Base-by-base conservation (phyloP, 495 filamentous ascomycete species). In the Mytilinidion resinicola region DNA sequence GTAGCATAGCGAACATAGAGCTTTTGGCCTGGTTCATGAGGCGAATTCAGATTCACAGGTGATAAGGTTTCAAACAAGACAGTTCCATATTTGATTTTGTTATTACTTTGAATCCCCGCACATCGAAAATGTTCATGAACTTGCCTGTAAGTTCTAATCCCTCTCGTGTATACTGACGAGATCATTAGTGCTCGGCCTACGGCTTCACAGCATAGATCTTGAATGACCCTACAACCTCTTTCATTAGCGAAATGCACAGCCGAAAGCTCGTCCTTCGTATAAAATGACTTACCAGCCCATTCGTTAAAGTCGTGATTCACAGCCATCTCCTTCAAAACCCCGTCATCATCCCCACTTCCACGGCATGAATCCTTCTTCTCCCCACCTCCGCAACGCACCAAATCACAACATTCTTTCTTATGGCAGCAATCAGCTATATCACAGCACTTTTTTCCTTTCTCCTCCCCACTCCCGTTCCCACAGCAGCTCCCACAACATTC, bases 281-380 rank as follows among this genome's bases (percentile, higher is more conserved):
- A n/a, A n/a, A 30, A 15, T 39, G 7, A 75, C 76, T 70, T 65
- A 79, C 79, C 77, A 57, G 73, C 77, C 73, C 72, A 82, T 44
- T 80, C 75, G 59, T 82, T 82, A 4, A 64, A 11, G 55, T 64
- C 42, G 51, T 67, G 53, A n/a, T 46, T 49, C 17, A 57, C 63
- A 42, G 51, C 33, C 25, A 11, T n/a, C 35, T 21, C 43, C 19
- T 21, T 37, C 49, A 20, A 36, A 19, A 21, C 21, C n/a, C 37
- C 36, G 19, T 43, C 35, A 12, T 42, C 48, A 20, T 51, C 21
- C 43, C 53, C 3, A 41, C 21, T 12, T 52, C 62, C 61, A 43
- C 70, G 67, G 14, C 62, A 63, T 1, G 10, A 8, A 56, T 43
- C 41, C 41, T 43, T 19, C 17, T 43, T 43, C 41, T 20, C 34